Evolutionary conservation across 208 protist genomes (phyloP).

Genomic region (Pavlovales sp.): DNA sequence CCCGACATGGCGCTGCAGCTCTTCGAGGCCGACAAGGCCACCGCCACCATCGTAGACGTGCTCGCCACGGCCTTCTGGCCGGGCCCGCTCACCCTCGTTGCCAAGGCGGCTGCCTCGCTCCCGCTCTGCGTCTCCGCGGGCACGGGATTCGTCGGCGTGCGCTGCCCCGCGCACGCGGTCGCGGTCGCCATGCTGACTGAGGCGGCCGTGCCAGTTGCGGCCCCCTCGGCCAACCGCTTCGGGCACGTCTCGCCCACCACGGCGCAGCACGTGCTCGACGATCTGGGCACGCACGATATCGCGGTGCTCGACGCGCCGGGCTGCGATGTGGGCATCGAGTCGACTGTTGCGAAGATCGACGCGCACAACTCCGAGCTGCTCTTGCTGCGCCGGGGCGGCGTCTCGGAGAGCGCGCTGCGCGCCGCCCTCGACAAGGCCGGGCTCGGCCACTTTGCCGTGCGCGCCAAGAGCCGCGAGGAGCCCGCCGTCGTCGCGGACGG

Average conservation of each 20-base stretch:
- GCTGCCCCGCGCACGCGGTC: constrained; percentile 52
- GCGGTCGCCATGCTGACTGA: constrained; percentile 31
- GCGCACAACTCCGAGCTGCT: background rate
- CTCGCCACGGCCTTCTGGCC: constrained; percentile 56
- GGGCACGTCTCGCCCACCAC: constrained; percentile 55
- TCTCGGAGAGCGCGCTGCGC: background rate
- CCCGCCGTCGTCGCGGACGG: background rate
- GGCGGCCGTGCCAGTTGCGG: constrained; percentile 54
- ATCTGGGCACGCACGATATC: constrained; percentile 9
- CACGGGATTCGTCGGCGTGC: constrained; percentile 52
- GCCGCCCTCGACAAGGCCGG: background rate
- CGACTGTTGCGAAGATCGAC: background rate
- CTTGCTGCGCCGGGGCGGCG: background rate
- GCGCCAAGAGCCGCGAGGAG: no score
- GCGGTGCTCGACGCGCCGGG: background rate
- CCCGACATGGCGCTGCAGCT: constrained; percentile 24
- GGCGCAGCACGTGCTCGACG: constrained; percentile 48
- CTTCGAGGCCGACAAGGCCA: background rate
- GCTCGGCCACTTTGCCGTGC: background rate
- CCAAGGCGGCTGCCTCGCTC: constrained; percentile 30
- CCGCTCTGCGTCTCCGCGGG: constrained; percentile 54
- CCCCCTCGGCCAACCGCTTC: constrained; percentile 57
- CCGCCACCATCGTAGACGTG: constrained; percentile 17
- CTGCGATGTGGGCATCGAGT: constrained; percentile 33
- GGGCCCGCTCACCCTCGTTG: constrained; percentile 61